Evolutionary conservation across 2,329 filamentous ascomycete species (phyloP).

Genomic region (Alternaria viburni): DNA sequence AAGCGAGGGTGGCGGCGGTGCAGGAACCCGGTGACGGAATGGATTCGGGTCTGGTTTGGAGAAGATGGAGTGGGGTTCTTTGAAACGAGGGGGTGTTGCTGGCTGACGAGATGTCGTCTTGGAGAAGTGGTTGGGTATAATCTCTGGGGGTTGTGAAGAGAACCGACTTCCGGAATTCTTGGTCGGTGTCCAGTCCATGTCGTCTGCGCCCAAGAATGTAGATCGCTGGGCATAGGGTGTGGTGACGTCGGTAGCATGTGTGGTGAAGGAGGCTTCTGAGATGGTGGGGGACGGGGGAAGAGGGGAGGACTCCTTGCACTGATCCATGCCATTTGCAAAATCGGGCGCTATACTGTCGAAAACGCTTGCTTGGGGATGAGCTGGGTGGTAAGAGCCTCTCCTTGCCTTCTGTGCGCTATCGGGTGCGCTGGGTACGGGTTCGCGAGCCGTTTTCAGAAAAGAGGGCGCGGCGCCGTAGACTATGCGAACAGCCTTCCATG

Average conservation of each 20-base stretch:
- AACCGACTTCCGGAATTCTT: slow-evolving; percentile 21
- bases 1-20: slow-evolving; percentile 63
- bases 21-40: slow-evolving; percentile 74
- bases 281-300: slow-evolving; percentile 44
- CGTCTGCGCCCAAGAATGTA: slow-evolving; percentile 51
- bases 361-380: slow-evolving; percentile 32
- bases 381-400: slow-evolving; percentile 32
- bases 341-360: slow-evolving; percentile 46
- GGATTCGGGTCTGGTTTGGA: slow-evolving; percentile 53
- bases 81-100: slow-evolving; percentile 10
- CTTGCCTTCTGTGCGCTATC: slow-evolving; percentile 24
- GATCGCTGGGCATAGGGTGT: slow-evolving; percentile 25
- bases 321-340: slow-evolving; percentile 48
- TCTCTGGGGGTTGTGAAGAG: slow-evolving; percentile 44
- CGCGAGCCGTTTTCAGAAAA: slow-evolving; percentile 32
- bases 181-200: slow-evolving; percentile 78
- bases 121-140: slow-evolving; percentile 28
- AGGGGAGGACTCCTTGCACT: slow-evolving; percentile 31
- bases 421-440: slow-evolving; percentile 30
- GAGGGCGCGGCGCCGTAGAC: slow-evolving; percentile 52
- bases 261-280: slow-evolving; percentile 28
- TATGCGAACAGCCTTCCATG: slow-evolving; percentile 64
- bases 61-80: slow-evolving; percentile 30
- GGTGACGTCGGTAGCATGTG: slow-evolving; percentile 33
- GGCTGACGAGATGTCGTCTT: slow-evolving; percentile 9